Evolutionary conservation across 2,329 filamentous ascomycete genomes (phyloP), one percentile per base, ranked within the genome.

Genomic region (Nannizziopsis barbatae): DNA sequence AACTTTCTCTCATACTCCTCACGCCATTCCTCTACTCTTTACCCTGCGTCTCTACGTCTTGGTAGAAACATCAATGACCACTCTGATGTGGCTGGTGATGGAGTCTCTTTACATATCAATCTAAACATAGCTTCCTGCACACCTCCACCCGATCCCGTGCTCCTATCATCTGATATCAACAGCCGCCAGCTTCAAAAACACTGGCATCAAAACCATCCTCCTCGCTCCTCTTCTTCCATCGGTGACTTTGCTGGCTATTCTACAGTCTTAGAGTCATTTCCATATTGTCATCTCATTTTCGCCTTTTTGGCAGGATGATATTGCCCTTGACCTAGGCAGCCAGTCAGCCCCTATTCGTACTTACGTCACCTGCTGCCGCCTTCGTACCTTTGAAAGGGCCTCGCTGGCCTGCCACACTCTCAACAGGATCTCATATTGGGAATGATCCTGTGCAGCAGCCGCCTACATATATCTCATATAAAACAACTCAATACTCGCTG

Each of bases 301-400:
- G 17, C 14, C 15, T 42, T 38, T 30, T 31, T 30, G 11, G 11
- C 27, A 15, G 30, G 43, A 20, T 31, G 33, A 45, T 17, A 14
- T n/a, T n/a, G 10, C 8, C 31, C 31, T 31, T 31, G 33, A 17
- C 17, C 18, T 20, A 14, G 38, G 33, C 31, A 45, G 18, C 11
- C 30, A 36, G 33, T 22, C 42, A 37, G 15, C 18, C 31, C n/a
- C 43, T 14, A n/a, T 5, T 10, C 14, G n/a, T 11, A 2, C 22
- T 37, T 47, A 47, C 44, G 44, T 47, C 44, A 47, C 44, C 44
- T 47, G 44, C 36, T 40, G 18, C 12, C 15, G 12, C 11, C 7
- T 30, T 5, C 8, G 18, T 20, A n/a, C 18, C 14, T 17, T n/a
- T 37, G 20, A 39, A n/a, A 39, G 43, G 10, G n/a, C 12, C 14